A percentile compares a stretch with the other conserved stretches of the same genome.
These are phyloP conservation scores for Nakazawaea holstii DNA, from an alignment of 805 yeast species.

Conservation along the genomic window DNA sequence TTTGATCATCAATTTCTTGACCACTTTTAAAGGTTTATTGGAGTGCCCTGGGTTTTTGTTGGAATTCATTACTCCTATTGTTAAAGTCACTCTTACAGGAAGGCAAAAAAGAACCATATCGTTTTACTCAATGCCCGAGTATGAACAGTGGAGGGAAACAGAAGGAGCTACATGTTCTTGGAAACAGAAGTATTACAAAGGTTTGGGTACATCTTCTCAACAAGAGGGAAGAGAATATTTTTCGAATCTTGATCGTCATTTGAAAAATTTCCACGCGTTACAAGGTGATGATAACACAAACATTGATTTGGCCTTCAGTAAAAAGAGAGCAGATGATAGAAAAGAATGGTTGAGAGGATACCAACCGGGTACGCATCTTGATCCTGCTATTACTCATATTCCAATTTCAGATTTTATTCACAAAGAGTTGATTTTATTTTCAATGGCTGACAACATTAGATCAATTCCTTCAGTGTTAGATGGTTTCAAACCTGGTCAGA, in stretches of 20 bases:
- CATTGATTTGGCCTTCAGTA: constrained; percentile 91
- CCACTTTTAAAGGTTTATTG: constrained; percentile 89
- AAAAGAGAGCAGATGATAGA: constrained; percentile 93
- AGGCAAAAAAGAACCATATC: constrained; percentile 51
- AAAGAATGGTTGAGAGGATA: constrained; percentile 94
- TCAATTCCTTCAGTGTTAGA: constrained; percentile 93
- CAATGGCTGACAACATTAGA: constrained; percentile 94
- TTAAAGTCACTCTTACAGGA: constrained; percentile 78
- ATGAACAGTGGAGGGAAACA: constrained; percentile 85
- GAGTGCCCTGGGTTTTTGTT: constrained; percentile 87
- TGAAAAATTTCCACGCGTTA: constrained; percentile 78
- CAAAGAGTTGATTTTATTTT: constrained; percentile 88
- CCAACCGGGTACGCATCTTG: constrained; percentile 88
- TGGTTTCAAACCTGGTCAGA: constrained; percentile 96
- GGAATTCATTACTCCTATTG: constrained; percentile 95
- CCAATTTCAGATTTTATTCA: constrained; percentile 94
- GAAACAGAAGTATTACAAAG: constrained; percentile 95
- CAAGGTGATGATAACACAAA: constrained; percentile 70
- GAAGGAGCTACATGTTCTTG: constrained; percentile 74
- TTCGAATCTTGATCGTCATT: constrained; percentile 75
- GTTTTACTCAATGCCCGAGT: constrained; percentile 94
- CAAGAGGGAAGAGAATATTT: constrained; percentile 87
- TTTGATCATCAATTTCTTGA: constrained; percentile 81
- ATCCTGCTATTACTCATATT: constrained; percentile 66
- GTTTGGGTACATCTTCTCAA: constrained; percentile 91